Evolutionary conservation across 2,329 filamentous ascomycete genomes (phyloP), one percentile per base, ranked within the genome.

Genomic region (Cadophora malorum): DNA sequence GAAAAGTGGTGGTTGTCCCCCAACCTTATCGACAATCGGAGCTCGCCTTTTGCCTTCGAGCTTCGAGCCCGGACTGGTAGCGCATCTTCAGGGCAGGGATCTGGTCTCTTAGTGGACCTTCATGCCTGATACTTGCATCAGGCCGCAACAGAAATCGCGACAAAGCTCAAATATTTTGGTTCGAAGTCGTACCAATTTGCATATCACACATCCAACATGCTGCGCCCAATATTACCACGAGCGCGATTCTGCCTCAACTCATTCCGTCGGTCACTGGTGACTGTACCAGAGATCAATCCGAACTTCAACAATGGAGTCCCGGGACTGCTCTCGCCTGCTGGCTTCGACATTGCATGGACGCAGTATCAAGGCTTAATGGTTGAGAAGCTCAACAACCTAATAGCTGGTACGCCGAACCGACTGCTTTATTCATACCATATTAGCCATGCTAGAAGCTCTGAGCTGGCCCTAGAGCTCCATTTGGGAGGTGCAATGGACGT

Each of bases 321-420:
- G n/a, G 87, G 88, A 16, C 84, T 98, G 69, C 84, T 97, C 77
- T 89, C 89, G 35, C 79, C 84, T 1, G 83, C 86, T 62, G 92
- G 87, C 65, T 96, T 92, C 80, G 81, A 90, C 66, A 85, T 92
- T 65, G 90, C 94, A 61, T 99, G 93, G 90, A 90, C 86, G 41
- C 84, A 94, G 76, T 97, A 97, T 82, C 94, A 97, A 84, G 78
- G 82, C 47, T 81, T 91, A 72, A 84, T 95, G 76, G 79, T 94
- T 63, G 84, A 93, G 71, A 91, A 91, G 80, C 85, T 98, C 78
- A 96, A 96, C 80, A 80, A 83, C 67, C 79, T 91, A 76, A 91
- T 88, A 70, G 87, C 85, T 71, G 94, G 94, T 94, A 85, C 73
- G 84, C 81, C 52, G 47, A 5, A 66, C 9, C 25, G n/a, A 6